Conservation (phyloP, 352 stramenopile species). For the Detonula confervacea region DNA sequence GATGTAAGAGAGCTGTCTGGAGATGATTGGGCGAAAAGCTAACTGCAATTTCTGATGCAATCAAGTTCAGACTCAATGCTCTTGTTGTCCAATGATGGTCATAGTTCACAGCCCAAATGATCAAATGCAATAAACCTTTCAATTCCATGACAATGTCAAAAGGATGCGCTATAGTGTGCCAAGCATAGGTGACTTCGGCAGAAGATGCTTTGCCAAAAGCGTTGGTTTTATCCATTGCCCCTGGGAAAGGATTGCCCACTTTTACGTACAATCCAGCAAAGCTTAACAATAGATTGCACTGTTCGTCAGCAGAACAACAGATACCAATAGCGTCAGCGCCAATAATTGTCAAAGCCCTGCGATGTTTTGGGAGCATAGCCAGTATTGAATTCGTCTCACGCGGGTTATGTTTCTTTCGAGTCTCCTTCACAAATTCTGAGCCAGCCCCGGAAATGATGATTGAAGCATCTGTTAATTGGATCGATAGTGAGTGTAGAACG, state of each 20-base stretch:
- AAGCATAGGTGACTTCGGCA: conserved; percentile 30
- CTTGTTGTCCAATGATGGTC: conserved; percentile 44
- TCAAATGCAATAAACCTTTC: conserved; percentile 32
- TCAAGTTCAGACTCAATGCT: conserved; percentile 25
- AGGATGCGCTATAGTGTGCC: conserved; percentile 40
- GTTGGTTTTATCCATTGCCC: not conserved
- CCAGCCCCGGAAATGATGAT: conserved; percentile 41
- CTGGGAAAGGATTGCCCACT: conserved; percentile 23
- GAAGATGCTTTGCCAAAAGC: not conserved
- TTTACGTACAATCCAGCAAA: conserved; percentile 28
- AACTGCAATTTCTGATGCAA: conserved; percentile 34
- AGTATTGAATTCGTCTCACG: conserved; percentile 33
- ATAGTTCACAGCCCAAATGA: conserved; percentile 49
- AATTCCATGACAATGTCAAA: conserved; percentile 34
- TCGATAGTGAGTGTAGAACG: conserved; percentile 33
- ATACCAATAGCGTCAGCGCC: conserved; percentile 28
- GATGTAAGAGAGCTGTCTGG: conserved; percentile 47
- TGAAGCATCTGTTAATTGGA: conserved; percentile 35
- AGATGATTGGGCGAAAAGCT: conserved; percentile 34
- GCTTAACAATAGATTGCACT: conserved; percentile 31
- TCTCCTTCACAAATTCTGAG: conserved; percentile 31
- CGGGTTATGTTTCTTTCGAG: conserved; percentile 25
- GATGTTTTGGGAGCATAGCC: conserved; percentile 26
- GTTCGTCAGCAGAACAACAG: conserved; percentile 21
- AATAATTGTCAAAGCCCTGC: conserved; percentile 26